Evolutionary conservation across 306 rosid species (phyloP), one percentile per base, ranked within the genome.

Genomic region (Luffa aegyptiaca): DNA sequence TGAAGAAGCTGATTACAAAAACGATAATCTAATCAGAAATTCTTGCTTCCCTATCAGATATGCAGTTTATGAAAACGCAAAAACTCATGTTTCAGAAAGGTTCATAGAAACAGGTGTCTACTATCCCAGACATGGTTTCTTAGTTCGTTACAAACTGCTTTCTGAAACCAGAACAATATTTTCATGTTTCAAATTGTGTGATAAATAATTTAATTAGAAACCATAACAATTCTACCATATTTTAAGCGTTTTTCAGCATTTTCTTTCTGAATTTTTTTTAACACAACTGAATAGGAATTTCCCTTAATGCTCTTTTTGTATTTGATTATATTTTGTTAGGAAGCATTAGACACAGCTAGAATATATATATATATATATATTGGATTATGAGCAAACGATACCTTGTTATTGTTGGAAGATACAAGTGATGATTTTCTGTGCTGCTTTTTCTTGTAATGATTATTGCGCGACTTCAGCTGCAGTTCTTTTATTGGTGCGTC

Each of bases 361-460:
- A 26, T 26, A 26, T 26, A 26, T 26, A 26, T 26, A 26, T 26
- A 26, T 26, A 26, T 26, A 26, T 14, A 26, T 3, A 73, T 49
- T 31, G 44, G 57, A n/a, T 18, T 45, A n/a, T 53, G 70, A 21
- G 66, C 33, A 6, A 59, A 21, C 55, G n/a, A 65, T 53, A 90
- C 97, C 96, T 89, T 82, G 75, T 84, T 84, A 76, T 84, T 80
- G 39, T 80, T 82, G 83, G 82, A 82, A 75, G 62, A 64, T 64
- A 26, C 77, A 33, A 80, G 74, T 41, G 87, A 79, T 72, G 84
- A 81, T 72, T 57, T 61, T 75, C 76, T 85, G 75, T 51, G 89
- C 72, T 84, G 85, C 82, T 79, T 87, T 86, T 85, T 80, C 87
- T 86, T 90, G 51, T 52, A 81, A 80, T 77, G 80, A 62, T 80